These are phyloP conservation scores for Selaginella tamariscina DNA, from an alignment of 75 land plant genomes.

Conservation along the genomic window DNA sequence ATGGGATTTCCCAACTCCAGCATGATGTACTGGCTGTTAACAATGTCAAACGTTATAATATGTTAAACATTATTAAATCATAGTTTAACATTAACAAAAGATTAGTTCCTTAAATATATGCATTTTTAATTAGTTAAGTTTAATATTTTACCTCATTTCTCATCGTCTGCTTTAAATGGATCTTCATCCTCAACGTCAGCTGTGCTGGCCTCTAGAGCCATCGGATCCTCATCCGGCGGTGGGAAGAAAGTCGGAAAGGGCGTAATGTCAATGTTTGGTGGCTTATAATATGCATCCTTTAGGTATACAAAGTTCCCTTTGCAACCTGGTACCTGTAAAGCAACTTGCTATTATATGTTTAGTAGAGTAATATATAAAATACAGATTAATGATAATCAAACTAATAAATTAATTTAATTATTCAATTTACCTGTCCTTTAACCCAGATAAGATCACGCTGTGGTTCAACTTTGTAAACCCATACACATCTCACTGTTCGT, in stretches of 20 bases:
- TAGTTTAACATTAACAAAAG: too few relatives aligned
- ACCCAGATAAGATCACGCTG: slow-evolving; percentile 90
- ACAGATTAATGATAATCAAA: too few relatives aligned
- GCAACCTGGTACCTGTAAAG: slow-evolving; percentile 77
- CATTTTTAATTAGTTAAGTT: too few relatives aligned
- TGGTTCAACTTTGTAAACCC: slow-evolving; percentile 97
- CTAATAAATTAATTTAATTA: not conserved
- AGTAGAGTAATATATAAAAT: too few relatives aligned
- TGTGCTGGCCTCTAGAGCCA: slow-evolving; percentile 43
- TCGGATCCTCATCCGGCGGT: slow-evolving; percentile 46
- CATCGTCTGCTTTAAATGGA: slow-evolving; percentile 39
- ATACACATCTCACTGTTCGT: slow-evolving; percentile 75
- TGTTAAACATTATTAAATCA: too few relatives aligned
- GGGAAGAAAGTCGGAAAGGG: slow-evolving; percentile 81
- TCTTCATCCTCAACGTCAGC: slow-evolving; percentile 77
- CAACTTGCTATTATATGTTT: not conserved
- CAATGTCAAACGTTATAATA: too few relatives aligned
- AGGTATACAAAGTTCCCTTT: slow-evolving; percentile 78
- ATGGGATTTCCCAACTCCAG: too few relatives aligned
- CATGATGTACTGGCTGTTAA: too few relatives aligned
- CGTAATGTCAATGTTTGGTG: slow-evolving; percentile 52
- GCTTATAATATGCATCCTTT: slow-evolving; percentile 73
- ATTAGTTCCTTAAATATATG: too few relatives aligned
- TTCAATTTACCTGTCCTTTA: slow-evolving; percentile 63
- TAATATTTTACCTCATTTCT: too few relatives aligned